Conservation (phyloP, 495 filamentous ascomycete genomes). For the Tuber microsphaerosporum region DNA sequence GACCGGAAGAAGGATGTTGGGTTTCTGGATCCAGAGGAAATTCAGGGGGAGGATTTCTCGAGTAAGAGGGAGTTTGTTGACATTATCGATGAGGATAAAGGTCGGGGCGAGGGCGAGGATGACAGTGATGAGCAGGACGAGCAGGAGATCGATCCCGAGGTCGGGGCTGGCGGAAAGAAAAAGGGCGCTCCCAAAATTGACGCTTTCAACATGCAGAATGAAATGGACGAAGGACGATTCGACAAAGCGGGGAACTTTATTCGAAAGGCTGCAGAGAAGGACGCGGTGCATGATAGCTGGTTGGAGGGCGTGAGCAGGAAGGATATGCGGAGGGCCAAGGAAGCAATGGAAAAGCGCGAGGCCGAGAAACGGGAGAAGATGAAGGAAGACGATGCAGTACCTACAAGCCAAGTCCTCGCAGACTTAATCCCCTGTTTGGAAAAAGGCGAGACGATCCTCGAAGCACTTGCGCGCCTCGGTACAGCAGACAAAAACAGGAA, state of each 20-base stretch:
- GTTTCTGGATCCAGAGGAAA: constrained; percentile 68
- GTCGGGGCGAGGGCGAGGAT: constrained; percentile 41
- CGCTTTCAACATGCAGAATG: constrained; percentile 86
- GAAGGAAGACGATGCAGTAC: constrained; percentile 62
- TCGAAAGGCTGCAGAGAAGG: constrained; percentile 79
- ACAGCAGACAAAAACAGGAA: constrained; percentile 57
- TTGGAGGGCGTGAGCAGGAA: constrained; percentile 85
- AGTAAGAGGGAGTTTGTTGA: constrained; percentile 41
- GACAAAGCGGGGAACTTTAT: constrained; percentile 87
- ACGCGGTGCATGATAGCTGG: constrained; percentile 88
- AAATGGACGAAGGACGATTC: constrained; percentile 88
- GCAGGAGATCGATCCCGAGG: constrained; percentile 65
- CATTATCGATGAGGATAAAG: constrained; percentile 41
- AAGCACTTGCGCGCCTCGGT: constrained; percentile 76
- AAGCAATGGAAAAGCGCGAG: constrained; percentile 81
- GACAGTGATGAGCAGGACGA: constrained; percentile 50
- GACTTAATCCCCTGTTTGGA: constrained; percentile 66
- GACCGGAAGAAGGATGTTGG: constrained; percentile 62
- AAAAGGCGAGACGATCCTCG: constrained; percentile 77
- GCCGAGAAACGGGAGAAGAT: constrained; percentile 62
- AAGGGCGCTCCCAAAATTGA: constrained; percentile 92
- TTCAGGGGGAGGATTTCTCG: constrained; percentile 72
- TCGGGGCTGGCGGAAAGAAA: constrained; percentile 83
- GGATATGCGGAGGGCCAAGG: constrained; percentile 79
- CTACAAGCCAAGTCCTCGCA: constrained; percentile 66